Conservation (phyloP, 2,329 filamentous ascomycete species). For the Akanthomyces dipterigenus region DNA sequence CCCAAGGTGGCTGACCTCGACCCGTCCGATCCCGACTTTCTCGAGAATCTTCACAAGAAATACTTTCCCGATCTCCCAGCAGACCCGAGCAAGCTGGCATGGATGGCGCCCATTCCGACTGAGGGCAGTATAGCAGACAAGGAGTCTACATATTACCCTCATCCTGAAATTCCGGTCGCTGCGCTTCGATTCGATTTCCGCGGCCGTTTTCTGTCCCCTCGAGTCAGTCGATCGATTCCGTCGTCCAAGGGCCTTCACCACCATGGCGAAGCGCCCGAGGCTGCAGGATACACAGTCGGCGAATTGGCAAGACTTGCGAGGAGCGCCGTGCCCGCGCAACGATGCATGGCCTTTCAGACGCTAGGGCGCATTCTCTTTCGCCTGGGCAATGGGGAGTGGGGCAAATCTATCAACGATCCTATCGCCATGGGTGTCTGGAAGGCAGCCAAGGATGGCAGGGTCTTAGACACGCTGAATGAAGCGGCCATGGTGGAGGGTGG, state of each 20-base stretch:
- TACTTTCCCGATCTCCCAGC: slow-evolving; percentile 87
- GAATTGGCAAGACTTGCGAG: slow-evolving; percentile 77
- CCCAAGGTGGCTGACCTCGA: slow-evolving; percentile 64
- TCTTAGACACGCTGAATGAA: slow-evolving; percentile 69
- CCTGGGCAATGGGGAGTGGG: slow-evolving; percentile 66
- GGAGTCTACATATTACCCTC: slow-evolving; percentile 76
- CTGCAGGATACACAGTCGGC: slow-evolving; percentile 86
- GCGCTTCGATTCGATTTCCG: slow-evolving; percentile 85
- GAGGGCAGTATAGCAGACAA: slow-evolving; percentile 57
- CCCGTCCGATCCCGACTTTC: slow-evolving; percentile 74
- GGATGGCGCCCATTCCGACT: slow-evolving; percentile 73
- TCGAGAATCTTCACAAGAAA: slow-evolving; percentile 76
- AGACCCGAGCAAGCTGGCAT: slow-evolving; percentile 78
- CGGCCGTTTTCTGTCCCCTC: slow-evolving; percentile 72
- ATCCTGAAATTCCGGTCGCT: slow-evolving; percentile 64
- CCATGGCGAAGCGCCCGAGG: slow-evolving; percentile 85
- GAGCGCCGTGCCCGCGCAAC: slow-evolving; percentile 76
- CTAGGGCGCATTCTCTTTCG: slow-evolving; percentile 79
- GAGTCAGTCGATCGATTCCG: slow-evolving; percentile 66
- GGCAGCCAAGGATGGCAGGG: slow-evolving; percentile 66
- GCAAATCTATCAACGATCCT: slow-evolving; percentile 49
- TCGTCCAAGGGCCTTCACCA: slow-evolving; percentile 80
- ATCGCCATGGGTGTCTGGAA: slow-evolving; percentile 78
- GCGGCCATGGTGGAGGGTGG: slow-evolving; percentile 64
- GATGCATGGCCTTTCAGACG: slow-evolving; percentile 88